Evolutionary conservation across 352 stramenopile species (phyloP), one percentile per base, ranked within the genome.

Genomic region (Phytophthora capsici): DNA sequence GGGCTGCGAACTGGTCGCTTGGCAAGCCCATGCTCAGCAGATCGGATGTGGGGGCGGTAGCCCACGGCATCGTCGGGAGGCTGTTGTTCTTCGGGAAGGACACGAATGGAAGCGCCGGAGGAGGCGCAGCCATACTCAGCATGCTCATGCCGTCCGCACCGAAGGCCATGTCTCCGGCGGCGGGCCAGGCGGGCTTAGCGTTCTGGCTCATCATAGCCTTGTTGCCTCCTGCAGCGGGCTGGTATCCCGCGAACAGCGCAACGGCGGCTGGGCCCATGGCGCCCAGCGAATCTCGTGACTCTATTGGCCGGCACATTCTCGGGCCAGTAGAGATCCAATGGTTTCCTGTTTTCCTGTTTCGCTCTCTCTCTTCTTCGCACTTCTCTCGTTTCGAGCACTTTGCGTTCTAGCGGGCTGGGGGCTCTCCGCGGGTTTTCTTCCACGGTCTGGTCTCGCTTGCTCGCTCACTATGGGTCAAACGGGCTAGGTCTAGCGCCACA

Each of bases 271-370:
- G 75, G 68, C 82, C 82, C 80, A 91, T 90, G 72, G 75, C 84
- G 77, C 81, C 81, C 70, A 93, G 72, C 77, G 85, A 89, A 88
- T 93, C 81, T 53, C 85, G 52, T 38, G 82, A 91, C 78, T 91
- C 85, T 80, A 93, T 93, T 65, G 85, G 85, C 75, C 85, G 82
- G 69, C 85, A 93, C 85, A 91, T 93, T 73, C 19, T 63, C 16
- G 38, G 26, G 46, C 26, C 52, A 30, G 14, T 36, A 69, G 19
- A 57, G 50, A 60, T 37, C 45, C 54, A 63, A 52, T 57, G 22
- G 40, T 63, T 7, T 66, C 53, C 67, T 73, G 63, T 64, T 68
- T 73, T 68, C 43, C 52, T 78, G 48, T 53, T 71, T 34, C 22
- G 12, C 37, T 54, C 52, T 52, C 48, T 57, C 56, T 49, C 48